A percentile compares a stretch with the other conserved stretches of the same genome.
Conservation (phyloP, 2,329 filamentous ascomycete genomes). For the Penicillium oxalicum region DNA sequence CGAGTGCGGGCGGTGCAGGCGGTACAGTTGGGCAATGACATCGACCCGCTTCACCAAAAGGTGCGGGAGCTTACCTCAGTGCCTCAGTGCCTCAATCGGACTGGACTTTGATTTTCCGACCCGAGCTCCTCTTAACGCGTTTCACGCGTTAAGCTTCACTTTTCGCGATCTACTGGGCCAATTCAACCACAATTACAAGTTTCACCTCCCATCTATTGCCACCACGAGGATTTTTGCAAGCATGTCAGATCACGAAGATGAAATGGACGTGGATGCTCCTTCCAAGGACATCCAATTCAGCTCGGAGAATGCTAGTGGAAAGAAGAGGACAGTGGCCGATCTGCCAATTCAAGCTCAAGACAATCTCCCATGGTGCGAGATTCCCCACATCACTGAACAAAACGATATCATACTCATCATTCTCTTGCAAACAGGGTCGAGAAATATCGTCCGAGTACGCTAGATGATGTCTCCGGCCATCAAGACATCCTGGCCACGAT, state of each 20-base stretch:
- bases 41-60: constrained; percentile 5
- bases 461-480: constrained; percentile 91
- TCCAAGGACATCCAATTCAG: constrained; percentile 58
- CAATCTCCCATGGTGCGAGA: constrained; percentile 73
- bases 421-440: constrained; percentile 62
- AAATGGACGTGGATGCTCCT: constrained; percentile 62
- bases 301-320: constrained; percentile 61
- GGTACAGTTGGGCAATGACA: constrained; percentile 13
- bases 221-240: constrained; percentile 7
- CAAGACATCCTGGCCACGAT: constrained; percentile 96
- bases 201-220: background rate
- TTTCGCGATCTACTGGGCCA: constrained; percentile 6
- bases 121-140: constrained; percentile 41
- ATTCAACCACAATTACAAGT: background rate
- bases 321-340: constrained; percentile 89
- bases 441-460: constrained; percentile 85
- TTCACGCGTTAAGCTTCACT: constrained; percentile 27
- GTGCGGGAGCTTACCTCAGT: constrained; percentile 5
- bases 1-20: constrained; percentile 1
- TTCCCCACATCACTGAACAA: background rate
- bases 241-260: constrained; percentile 56
- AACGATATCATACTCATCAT: constrained; percentile 12
- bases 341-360: constrained; percentile 91
- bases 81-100: constrained; percentile 18
- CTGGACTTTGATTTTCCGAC: constrained; percentile 31